A percentile compares a stretch with the other conserved stretches of the same genome.
Evolutionary conservation across 345 rosid species (phyloP).

Genomic region (Eucalyptus victrix): DNA sequence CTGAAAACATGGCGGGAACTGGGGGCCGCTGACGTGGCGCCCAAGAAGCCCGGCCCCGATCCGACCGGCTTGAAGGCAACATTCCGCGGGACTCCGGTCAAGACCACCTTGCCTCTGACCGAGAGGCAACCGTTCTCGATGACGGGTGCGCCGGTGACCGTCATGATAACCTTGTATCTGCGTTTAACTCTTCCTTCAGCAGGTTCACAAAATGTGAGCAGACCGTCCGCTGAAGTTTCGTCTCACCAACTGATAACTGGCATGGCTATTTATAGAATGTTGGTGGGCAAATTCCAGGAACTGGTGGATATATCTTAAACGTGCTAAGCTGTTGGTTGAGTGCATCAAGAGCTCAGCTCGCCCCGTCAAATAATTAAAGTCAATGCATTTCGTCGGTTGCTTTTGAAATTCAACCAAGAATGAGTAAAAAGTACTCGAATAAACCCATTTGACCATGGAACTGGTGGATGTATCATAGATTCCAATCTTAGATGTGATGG

Average conservation of each 20-base stretch:
- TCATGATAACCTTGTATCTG: background rate
- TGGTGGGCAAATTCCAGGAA: background rate
- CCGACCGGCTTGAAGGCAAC: constrained; percentile 21
- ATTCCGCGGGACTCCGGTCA: constrained; percentile 19
- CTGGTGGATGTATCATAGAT: background rate
- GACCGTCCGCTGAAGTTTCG: background rate
- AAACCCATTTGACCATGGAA: background rate
- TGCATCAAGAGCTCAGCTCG: background rate
- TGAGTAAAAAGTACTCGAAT: background rate
- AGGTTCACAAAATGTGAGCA: background rate
- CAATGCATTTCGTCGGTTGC: background rate
- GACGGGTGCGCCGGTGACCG: constrained; percentile 10
- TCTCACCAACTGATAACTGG: background rate
- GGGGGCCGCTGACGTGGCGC: constrained; percentile 22
- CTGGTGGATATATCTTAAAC: no score
- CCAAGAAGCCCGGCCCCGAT: constrained; percentile 22
- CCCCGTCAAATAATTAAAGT: background rate
- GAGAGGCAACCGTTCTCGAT: constrained; percentile 26
- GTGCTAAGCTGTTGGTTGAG: background rate
- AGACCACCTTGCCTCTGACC: constrained; percentile 31
- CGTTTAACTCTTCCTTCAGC: background rate
- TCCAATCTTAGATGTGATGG: background rate
- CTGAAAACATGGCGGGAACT: constrained; percentile 47
- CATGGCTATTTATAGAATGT: background rate
- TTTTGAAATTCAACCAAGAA: background rate